Percentiles rank a stretch among this genome's conserved stretches.
Evolutionary conservation across 106 monocot species (phyloP).

Genomic region (Platanthera guangdongensis): DNA sequence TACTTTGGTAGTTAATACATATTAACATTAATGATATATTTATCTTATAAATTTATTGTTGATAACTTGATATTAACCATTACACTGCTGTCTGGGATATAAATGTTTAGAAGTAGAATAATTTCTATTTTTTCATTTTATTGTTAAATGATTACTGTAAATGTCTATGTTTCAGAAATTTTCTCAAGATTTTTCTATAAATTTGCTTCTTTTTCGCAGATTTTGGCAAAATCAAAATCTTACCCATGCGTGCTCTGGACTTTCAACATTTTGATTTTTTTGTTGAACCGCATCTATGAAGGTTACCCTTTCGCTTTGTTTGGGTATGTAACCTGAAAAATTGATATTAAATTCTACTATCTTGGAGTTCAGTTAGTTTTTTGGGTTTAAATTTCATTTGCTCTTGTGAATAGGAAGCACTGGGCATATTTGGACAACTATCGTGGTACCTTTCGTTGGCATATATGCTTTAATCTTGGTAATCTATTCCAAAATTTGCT

Average conservation of each 20-base stretch:
- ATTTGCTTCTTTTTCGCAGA: slow-evolving; percentile 28
- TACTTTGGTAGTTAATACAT: not conserved
- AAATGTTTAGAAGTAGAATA: not conserved
- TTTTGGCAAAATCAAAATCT: slow-evolving; percentile 50
- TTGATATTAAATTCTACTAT: not conserved
- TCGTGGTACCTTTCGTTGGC: slow-evolving; percentile 93
- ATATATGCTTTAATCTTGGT: slow-evolving; percentile 98
- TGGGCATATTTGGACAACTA: slow-evolving; percentile 67
- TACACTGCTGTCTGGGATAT: not conserved
- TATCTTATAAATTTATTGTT: not conserved
- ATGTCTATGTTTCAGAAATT: not conserved
- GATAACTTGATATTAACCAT: not conserved
- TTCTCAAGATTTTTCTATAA: not conserved
- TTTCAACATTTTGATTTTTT: slow-evolving; percentile 68
- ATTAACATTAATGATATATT: not conserved
- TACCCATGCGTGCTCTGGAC: slow-evolving; percentile 59
- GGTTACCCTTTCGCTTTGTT: slow-evolving; percentile 85
- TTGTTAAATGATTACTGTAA: not conserved
- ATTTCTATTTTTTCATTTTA: not conserved
- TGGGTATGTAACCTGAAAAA: slow-evolving; percentile 50
- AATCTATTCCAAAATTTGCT: slow-evolving; percentile 15
- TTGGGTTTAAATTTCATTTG: slow-evolving; percentile 7
- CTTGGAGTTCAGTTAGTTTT: not conserved
- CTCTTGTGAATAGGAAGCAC: slow-evolving; percentile 34
- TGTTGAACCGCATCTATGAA: slow-evolving; percentile 79